Conservation (phyloP, 2,329 filamentous ascomycete species). For the Colletotrichum limetticola region DNA sequence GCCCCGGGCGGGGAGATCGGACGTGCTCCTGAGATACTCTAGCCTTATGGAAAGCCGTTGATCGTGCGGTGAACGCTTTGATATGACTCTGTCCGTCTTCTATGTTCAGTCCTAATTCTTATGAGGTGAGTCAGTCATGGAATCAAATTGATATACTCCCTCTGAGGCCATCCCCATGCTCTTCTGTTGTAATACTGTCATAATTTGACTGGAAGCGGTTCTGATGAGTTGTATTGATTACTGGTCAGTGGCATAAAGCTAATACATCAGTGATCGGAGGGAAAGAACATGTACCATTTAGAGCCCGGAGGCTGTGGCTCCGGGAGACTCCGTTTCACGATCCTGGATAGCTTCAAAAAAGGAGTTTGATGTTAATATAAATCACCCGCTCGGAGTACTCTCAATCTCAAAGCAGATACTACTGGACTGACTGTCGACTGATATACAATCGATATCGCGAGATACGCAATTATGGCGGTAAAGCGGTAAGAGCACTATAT, state of each 20-base stretch:
- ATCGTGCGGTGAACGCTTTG: neutral
- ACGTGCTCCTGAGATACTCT: neutral
- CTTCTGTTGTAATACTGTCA: neutral
- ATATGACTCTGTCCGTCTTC: neutral
- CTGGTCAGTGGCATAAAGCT: too few relatives aligned
- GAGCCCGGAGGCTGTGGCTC: neutral
- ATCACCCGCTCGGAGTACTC: neutral
- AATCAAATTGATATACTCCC: neutral
- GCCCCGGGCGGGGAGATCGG: neutral
- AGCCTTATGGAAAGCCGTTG: neutral
- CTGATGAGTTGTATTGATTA: fast-evolving
- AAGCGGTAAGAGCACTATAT: too few relatives aligned
- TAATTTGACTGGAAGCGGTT: neutral
- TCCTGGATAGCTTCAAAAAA: neutral
- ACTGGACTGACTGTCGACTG: neutral
- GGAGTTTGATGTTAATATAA: neutral
- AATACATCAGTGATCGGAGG: neutral
- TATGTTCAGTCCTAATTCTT: neutral
- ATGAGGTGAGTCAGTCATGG: neutral
- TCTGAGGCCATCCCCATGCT: neutral
- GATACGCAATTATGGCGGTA: neutral
- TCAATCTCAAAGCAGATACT: neutral
- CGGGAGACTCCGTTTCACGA: neutral
- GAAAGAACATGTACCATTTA: neutral
- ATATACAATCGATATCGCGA: neutral